phyloP scores from a whole-genome alignment of 148 eudicot genomes.

The Bassia scoparia region DNA sequence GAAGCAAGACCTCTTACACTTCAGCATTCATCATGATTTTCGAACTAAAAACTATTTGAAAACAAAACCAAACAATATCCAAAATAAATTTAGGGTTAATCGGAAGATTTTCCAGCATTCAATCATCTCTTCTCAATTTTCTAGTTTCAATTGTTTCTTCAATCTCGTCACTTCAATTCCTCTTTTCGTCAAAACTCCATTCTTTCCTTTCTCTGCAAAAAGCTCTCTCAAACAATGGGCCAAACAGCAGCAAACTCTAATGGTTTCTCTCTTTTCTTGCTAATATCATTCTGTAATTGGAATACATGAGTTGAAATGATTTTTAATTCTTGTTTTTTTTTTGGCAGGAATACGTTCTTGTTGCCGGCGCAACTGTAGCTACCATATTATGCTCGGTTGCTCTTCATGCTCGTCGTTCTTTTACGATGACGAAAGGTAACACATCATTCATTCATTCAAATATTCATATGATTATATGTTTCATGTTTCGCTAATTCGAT shows the following conservation, averaged over 20 bases:
- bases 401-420: slow-evolving; percentile 91
- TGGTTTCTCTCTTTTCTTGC: slow-evolving; percentile 27
- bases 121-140: slow-evolving; percentile 6
- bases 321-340: not conserved
- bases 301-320: not conserved
- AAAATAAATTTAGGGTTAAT: slow-evolving; percentile 43
- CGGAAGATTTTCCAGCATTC: slow-evolving; percentile 29
- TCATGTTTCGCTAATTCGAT: not conserved
- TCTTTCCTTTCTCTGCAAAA: slow-evolving; percentile 32
- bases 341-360: slow-evolving; percentile 63
- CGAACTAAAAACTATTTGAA: no score
- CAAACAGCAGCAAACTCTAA: slow-evolving; percentile 39
- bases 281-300: not conserved
- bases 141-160: slow-evolving; percentile 18
- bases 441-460: not conserved
- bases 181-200: slow-evolving; percentile 35
- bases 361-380: slow-evolving; percentile 90
- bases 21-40: no score
- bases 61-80: no score
- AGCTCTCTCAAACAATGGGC: slow-evolving; percentile 42
- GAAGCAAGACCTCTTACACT: no score
- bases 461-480: not conserved
- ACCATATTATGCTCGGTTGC: slow-evolving; percentile 90
- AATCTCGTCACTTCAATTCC: slow-evolving; percentile 32
- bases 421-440: slow-evolving; percentile 70